Conservation (phyloP, 2,329 filamentous ascomycete genomes). For the Pseudogymnoascus sp. region DNA sequence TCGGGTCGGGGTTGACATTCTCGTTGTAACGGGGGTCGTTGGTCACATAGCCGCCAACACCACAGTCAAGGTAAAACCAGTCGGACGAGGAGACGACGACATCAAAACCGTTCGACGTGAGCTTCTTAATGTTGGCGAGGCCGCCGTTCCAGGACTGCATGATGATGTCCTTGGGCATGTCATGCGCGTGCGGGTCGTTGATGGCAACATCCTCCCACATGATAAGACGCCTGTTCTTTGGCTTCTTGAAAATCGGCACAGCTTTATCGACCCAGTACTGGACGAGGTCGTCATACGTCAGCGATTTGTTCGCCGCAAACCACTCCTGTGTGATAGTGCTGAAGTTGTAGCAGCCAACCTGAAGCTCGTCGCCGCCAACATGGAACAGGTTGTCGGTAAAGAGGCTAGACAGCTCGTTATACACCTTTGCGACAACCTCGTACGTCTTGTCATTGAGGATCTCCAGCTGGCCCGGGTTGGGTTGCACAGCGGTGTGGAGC, state of each 20-base stretch:
- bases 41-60: slow-evolving; percentile 63
- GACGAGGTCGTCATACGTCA: slow-evolving; percentile 60
- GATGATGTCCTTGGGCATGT: slow-evolving; percentile 58
- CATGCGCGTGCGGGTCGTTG: slow-evolving; percentile 43
- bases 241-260: slow-evolving; percentile 52
- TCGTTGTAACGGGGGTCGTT: slow-evolving; percentile 50
- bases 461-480: slow-evolving; percentile 47
- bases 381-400: slow-evolving; percentile 72
- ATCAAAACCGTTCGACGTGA: slow-evolving; percentile 56
- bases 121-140: slow-evolving; percentile 47
- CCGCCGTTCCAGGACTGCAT: slow-evolving; percentile 69
- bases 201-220: slow-evolving; percentile 82
- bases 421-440: slow-evolving; percentile 46
- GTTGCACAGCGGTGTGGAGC: slow-evolving; percentile 57
- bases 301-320: slow-evolving; percentile 65
- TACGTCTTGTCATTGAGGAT: slow-evolving; percentile 66
- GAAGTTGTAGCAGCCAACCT: slow-evolving; percentile 49
- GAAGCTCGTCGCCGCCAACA: slow-evolving; percentile 71
- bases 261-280: slow-evolving; percentile 59
- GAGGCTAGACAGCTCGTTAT: slow-evolving; percentile 59
- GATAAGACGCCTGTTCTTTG: slow-evolving; percentile 46
- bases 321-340: slow-evolving; percentile 40
- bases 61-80: slow-evolving; percentile 76
- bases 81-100: slow-evolving; percentile 67
- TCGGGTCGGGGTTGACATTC: slow-evolving; percentile 50